A percentile compares a stretch with the other conserved stretches of the same genome.
Evolutionary conservation across 139 green algal genomes (phyloP).

Genomic region (Closterium sp.): DNA sequence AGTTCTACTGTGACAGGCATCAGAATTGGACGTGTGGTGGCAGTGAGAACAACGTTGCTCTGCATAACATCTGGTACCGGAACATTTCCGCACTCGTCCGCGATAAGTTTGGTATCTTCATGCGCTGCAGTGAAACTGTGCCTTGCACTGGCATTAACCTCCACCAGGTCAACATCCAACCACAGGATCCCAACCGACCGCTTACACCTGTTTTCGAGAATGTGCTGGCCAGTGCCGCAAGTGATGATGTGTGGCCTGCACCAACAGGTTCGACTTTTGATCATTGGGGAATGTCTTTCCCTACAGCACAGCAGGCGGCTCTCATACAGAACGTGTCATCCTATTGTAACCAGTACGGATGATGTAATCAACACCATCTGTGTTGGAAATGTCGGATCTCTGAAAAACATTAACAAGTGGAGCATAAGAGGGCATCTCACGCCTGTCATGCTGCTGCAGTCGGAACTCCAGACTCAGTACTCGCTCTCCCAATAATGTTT

Average conservation of each 20-base stretch:
- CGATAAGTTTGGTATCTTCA: not conserved
- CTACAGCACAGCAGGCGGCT: not conserved
- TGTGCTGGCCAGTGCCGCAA: not conserved
- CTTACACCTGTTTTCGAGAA: not conserved
- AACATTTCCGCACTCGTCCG: not conserved
- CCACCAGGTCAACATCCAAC: not conserved
- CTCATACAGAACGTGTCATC: not conserved
- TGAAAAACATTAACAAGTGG: too few relatives aligned
- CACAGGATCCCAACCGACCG: not conserved
- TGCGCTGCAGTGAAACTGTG: not conserved
- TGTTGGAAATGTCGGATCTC: too few relatives aligned
- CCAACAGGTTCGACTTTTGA: too few relatives aligned
- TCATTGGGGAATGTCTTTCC: not conserved
- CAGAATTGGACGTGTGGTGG: not conserved
- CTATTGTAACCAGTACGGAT: not conserved
- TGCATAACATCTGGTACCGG: not conserved
- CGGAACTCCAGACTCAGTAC: too few relatives aligned
- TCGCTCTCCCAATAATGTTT: not conserved
- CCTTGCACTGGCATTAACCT: not conserved
- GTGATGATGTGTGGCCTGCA: not conserved
- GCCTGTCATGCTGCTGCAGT: too few relatives aligned
- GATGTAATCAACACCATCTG: not conserved
- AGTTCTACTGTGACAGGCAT: slow-evolving; percentile 5
- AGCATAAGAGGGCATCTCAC: too few relatives aligned
- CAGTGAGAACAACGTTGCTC: not conserved